phyloP scores from a whole-genome alignment of 805 yeast genomes.

The Komagataella populi region DNA sequence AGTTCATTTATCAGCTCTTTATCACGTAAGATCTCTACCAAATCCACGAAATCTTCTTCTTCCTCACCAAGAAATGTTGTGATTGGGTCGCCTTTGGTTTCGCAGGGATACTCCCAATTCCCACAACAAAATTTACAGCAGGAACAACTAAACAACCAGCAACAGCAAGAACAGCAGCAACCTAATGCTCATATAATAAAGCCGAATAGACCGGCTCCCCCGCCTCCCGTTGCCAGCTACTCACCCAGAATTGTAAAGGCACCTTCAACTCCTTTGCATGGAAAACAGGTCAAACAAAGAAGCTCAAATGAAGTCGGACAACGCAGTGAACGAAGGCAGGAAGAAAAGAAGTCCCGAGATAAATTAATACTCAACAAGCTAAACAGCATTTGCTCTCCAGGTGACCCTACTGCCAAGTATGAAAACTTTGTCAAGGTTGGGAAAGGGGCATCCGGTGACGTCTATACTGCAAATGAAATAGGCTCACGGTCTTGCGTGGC shows the following conservation, averaged over 20 bases:
- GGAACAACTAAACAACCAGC: not conserved
- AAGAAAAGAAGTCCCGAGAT: constrained; percentile 61
- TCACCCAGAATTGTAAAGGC: constrained; percentile 3
- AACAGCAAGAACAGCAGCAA: not conserved
- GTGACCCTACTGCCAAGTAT: constrained; percentile 69
- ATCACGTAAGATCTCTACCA: constrained; percentile 15
- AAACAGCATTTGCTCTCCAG: constrained; percentile 64
- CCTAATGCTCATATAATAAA: constrained; percentile 1
- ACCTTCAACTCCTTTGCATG: constrained; percentile 19
- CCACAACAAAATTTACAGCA: not conserved
- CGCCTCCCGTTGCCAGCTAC: constrained; percentile 13
- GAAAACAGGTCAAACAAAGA: constrained; percentile 9
- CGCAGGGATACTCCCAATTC: not conserved
- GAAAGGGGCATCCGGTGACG: constrained; percentile 98
- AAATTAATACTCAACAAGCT: constrained; percentile 60
- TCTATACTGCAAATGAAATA: constrained; percentile 69
- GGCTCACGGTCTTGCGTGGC: constrained; percentile 59
- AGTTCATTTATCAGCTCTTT: constrained; percentile 5
- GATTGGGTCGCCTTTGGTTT: not conserved
- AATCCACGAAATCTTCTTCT: constrained; percentile 4
- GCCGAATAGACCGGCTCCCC: constrained; percentile 22
- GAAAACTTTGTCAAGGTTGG: constrained; percentile 73
- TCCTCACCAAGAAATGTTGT: constrained; percentile 4
- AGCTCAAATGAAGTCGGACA: constrained; percentile 33
- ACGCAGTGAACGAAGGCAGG: constrained; percentile 55